Evolutionary conservation across 2,329 filamentous ascomycete genomes (phyloP), one percentile per base, ranked within the genome.

Genomic region (Thermothelomyces thermophilus): DNA sequence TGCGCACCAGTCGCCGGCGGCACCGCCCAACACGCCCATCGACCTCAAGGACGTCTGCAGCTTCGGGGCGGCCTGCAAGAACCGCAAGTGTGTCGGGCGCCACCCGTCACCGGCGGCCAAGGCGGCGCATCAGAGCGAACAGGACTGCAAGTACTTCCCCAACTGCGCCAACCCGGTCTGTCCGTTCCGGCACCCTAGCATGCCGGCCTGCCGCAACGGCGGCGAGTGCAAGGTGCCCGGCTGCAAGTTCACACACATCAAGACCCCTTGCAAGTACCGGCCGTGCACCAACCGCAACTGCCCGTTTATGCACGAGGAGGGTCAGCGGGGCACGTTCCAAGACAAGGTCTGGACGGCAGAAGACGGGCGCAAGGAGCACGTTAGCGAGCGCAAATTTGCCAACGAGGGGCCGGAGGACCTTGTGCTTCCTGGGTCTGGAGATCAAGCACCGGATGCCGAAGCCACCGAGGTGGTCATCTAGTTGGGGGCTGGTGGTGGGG

Each of bases 61-160:
- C 16, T 97, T 87, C 61, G 91, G 90, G 17, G 89, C 83, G 2
- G 90, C 90, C 8, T 98, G 93, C 80, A 95, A 93, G 71, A 98
- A 97, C 74, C 79, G 82, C 62, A 97, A 97, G 71, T 98, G 93
- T 64, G 87, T 86, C 8, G 90, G 80, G 26, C 87, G 89, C 52
- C 93, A 98, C 67, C 93, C 93, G 2, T 96, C 90, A 6, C 93
- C 93, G 1, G 90, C 91, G 5, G 79, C 86, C 59, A 87, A 83
- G 65, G 72, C 80, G 45, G 82, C 84, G 22, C 87, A 91, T 65
- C 86, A 95, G 69, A 78, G 82, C 52, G 86, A 93, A 66, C 83
- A 87, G 66, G 84, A 94, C 62, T 95, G 90, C 79, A 88, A 86
- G 64, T 95, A 90, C 75, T 95, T 82, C 67, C 89, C 90, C 51